Base-by-base conservation (phyloP, 2,329 filamentous ascomycete species). In the Aspergillus sp. region DNA sequence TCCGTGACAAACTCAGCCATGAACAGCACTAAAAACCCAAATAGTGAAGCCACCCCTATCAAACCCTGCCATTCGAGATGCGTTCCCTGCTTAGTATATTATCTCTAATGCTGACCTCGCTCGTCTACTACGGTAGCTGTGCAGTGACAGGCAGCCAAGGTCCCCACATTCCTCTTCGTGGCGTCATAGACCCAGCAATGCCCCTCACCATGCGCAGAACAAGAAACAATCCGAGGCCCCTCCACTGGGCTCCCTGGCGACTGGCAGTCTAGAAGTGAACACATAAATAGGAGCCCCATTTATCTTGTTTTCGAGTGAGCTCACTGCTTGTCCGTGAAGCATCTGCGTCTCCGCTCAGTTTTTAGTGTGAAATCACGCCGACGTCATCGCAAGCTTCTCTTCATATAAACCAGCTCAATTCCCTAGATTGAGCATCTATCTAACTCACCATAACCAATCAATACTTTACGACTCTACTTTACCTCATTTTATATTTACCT, bases 101-200 rank as follows among this genome's bases (percentile, higher is more conserved):
- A 4, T 39, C 7, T 14, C 17, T 39, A 49, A 49, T 37, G 24
- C 23, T 47, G 40, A 43, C 40, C 17, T 17, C n/a, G 40, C 6
- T 11, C 40, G 40, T 43, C 17, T 43, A 43, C n/a, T 21, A n/a
- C 35, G 2, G 35, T 37, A 31, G 27, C 27, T 31, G 27, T 11
- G 9, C 35, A 15, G 15, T n/a, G 15, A 7, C 35, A 14, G 12
- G 12, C 35, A 37, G 15, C 3, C 27, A 31, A 37, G 15, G 35
- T n/a, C 35, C 49, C 41, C 41, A 15, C 24, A 19, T 15, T 17
- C 37, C 19, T 4, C 33, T 49, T 35, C 52, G 47, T 63, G 57
- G 58, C 62, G 61, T 64, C 62, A 64, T 64, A 31, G 45, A 57
- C 56, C 27, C 49, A 41, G 17, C 9, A n/a, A n/a, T 15, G 19